Evolutionary conservation across 2,329 filamentous ascomycete genomes (phyloP).

Genomic region (Diaporthe vexans): DNA sequence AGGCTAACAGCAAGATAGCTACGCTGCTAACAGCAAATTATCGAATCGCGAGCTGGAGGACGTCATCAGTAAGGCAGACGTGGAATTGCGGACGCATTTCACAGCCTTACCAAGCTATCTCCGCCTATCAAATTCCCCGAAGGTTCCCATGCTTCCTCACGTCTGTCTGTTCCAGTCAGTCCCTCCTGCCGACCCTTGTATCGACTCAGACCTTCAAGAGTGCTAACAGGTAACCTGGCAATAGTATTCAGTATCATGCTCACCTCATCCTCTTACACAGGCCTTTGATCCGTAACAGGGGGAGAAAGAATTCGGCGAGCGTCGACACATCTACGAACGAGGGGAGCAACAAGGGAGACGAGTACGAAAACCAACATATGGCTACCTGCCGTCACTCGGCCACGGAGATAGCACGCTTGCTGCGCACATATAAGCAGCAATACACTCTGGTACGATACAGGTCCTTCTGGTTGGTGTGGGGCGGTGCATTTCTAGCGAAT

Average conservation of each 20-base stretch:
- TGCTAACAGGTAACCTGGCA: not conserved
- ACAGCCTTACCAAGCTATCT: constrained; percentile 41
- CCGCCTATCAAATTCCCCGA: constrained; percentile 39
- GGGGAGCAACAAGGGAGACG: not conserved
- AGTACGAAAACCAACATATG: constrained; percentile 39
- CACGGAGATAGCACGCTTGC: constrained; percentile 41
- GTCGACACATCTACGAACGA: not conserved
- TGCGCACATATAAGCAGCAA: constrained; percentile 44
- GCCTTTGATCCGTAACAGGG: constrained; percentile 38
- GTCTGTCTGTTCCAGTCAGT: constrained; percentile 46
- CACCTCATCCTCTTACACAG: constrained; percentile 45
- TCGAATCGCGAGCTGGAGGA: constrained; percentile 36
- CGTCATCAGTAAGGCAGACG: constrained; percentile 42
- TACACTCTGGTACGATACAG: constrained; percentile 43
- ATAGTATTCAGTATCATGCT: constrained; percentile 46
- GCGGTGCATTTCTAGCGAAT: no score
- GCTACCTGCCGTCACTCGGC: constrained; percentile 45
- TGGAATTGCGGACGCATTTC: constrained; percentile 43
- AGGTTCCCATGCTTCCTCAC: constrained; percentile 43
- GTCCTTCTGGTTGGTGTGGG: no score
- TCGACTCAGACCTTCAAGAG: no score
- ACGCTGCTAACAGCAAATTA: constrained; percentile 33
- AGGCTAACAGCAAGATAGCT: not conserved
- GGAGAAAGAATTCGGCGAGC: not conserved
- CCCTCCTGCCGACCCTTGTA: not conserved